Base-by-base conservation (phyloP, 2,329 filamentous ascomycete species). In the Xylaria sp. region DNA sequence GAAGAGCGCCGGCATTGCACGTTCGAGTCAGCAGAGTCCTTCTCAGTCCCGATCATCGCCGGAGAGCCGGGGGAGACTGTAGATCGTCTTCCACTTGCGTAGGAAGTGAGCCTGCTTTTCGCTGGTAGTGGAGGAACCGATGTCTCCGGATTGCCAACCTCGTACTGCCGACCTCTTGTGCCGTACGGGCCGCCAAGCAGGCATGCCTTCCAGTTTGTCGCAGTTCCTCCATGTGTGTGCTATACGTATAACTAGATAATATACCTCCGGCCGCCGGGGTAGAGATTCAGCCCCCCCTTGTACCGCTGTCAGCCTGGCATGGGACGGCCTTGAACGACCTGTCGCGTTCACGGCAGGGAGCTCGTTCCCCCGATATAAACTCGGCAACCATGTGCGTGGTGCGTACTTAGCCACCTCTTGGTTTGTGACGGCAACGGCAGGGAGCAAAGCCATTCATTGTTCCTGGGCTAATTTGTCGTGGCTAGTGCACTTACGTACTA, bases 21-120 rank as follows among this genome's bases (percentile, higher is more conserved):
- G 42, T 11, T 64, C 61, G 66, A 68, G 66, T 68, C 66, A 68
- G 42, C 64, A 33, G 40, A 38, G 23, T 44, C 23, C 10, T 48
- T 64, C 40, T 64, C 48, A 36, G 65, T 44, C 36, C 57, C 66
- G 66, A 64, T 6, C 60, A 13, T 44, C 42, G 53, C 61, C 57
- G 48, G 38, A 3, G 17, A 33, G 36, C 42, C 54, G 53, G 57
- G 53, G 42, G 5, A 20, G 9, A 44, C 17, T 58, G 54, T 11
- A 51, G 62, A 36, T 26, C 28, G 42, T 56, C 60, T 36, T 40
- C 51, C 42, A 54, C 51, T 49, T n/a, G 53, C 31, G 20, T 31
- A 58, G 28, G 33, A 17, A 33, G 48, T 26, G 28, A 46, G n/a
- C 4, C 28, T 49, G 13, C 44, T 48, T 23, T n/a, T 31, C 17